These are phyloP conservation scores for Acanthochlamys bracteata DNA, from an alignment of 106 monocot species.

Conservation along the genomic window DNA sequence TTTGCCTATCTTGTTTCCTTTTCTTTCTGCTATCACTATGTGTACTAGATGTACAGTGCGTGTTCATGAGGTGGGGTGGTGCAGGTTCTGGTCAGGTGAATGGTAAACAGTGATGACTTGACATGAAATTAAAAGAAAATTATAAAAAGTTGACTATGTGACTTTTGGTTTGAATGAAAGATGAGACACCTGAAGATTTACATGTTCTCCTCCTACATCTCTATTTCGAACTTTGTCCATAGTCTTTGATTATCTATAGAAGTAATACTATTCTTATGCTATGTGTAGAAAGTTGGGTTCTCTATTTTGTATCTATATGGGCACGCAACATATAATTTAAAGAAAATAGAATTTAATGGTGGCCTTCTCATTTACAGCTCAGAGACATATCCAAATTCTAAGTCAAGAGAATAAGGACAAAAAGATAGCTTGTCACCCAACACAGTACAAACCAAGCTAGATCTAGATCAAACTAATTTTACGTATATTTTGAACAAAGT, in stretches of 20 bases:
- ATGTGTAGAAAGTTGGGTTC: too few relatives aligned
- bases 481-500: too few relatives aligned
- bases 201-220: conserved; percentile 12
- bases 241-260: background rate
- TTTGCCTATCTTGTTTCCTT: background rate
- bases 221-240: conserved; percentile 8
- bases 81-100: too few relatives aligned
- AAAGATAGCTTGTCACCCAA: background rate
- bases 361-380: background rate
- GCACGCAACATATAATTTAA: background rate
- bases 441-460: background rate
- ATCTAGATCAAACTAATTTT: too few relatives aligned
- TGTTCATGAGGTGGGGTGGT: conserved; percentile 1
- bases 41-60: background rate
- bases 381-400: background rate
- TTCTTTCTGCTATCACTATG: background rate
- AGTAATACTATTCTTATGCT: too few relatives aligned
- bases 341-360: background rate
- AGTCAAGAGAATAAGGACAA: background rate
- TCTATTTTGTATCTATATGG: background rate
- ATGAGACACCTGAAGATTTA: conserved; percentile 22
- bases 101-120: background rate
- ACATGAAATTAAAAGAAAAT: conserved; percentile 5
- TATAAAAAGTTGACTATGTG: background rate
- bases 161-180: conserved; percentile 5